Evolutionary conservation across 2,329 filamentous ascomycete genomes (phyloP).

Genomic region (Aureobasidium leucospermi): DNA sequence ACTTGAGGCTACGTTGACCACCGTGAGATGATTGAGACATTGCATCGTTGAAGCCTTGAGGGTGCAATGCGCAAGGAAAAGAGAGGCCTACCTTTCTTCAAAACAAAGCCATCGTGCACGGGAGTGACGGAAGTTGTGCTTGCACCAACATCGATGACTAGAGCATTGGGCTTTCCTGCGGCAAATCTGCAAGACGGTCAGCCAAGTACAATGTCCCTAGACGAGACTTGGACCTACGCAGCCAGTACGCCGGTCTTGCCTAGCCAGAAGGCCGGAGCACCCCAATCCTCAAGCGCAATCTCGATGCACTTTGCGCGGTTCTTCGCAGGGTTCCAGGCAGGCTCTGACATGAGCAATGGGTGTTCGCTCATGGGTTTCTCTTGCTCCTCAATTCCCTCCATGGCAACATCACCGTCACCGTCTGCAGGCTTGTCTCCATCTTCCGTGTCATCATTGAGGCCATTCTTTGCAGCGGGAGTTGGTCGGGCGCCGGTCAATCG

Average conservation of each 20-base stretch:
- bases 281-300: constrained; percentile 96
- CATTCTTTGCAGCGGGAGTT: constrained; percentile 65
- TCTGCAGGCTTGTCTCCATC: constrained; percentile 29
- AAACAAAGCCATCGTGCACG: constrained; percentile 87
- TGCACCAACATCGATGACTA: constrained; percentile 88
- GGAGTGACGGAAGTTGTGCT: constrained; percentile 83
- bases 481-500: constrained; percentile 72
- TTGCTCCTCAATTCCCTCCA: constrained; percentile 52
- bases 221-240: constrained; percentile 43
- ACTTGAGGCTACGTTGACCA: constrained; percentile 15
- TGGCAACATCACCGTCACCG: constrained; percentile 48
- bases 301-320: constrained; percentile 90
- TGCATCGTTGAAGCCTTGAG: neutral
- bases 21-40: constrained; percentile 16
- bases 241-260: constrained; percentile 82
- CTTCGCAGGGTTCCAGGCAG: constrained; percentile 84
- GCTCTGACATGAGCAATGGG: constrained; percentile 87
- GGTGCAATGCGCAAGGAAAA: neutral
- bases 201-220: constrained; percentile 7
- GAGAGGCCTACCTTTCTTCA: constrained; percentile 57
- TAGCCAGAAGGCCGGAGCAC: constrained; percentile 88
- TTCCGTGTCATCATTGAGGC: constrained; percentile 62
- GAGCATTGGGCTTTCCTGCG: constrained; percentile 82
- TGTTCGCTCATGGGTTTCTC: constrained; percentile 81
- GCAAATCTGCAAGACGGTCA: constrained; percentile 54